A percentile compares a stretch with the other conserved stretches of the same genome.
phyloP scores from a whole-genome alignment of 352 stramenopile species.

The Phytophthora sp. region DNA sequence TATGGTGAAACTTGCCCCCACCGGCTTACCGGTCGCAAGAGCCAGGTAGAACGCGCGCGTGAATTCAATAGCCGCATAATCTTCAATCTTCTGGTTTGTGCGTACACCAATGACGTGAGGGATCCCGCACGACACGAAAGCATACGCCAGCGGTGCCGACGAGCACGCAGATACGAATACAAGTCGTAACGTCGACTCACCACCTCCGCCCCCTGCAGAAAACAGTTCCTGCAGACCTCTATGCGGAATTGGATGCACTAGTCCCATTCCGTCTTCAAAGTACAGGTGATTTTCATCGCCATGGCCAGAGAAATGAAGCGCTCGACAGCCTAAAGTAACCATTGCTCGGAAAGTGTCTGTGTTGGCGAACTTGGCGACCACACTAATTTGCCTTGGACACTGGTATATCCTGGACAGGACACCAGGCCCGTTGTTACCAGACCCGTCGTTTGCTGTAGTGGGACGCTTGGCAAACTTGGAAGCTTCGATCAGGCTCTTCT shows the following conservation, averaged over 20 bases:
- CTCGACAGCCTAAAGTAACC: conserved; percentile 91
- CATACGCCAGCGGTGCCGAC: conserved; percentile 74
- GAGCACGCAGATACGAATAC: conserved; percentile 87
- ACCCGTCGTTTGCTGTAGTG: conserved; percentile 18
- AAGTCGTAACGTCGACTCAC: conserved; percentile 61
- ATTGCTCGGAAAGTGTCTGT: conserved; percentile 92
- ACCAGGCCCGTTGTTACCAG: conserved; percentile 17
- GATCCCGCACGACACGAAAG: conserved; percentile 90
- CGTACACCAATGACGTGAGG: conserved; percentile 92
- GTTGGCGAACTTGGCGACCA: conserved; percentile 95
- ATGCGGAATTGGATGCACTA: conserved; percentile 81
- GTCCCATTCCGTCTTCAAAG: conserved; percentile 93
- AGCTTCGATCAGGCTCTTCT: conserved; percentile 79
- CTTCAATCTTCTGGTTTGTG: conserved; percentile 86
- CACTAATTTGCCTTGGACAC: conserved; percentile 84
- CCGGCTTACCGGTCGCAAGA: conserved; percentile 75
- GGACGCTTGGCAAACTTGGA: conserved; percentile 65
- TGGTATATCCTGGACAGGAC: conserved; percentile 51
- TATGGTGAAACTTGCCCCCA: conserved; percentile 74
- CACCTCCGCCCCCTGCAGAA: conserved; percentile 47
- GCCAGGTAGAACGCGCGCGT: conserved; percentile 84
- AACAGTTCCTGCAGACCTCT: conserved; percentile 75
- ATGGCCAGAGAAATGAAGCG: conserved; percentile 96
- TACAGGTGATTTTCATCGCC: conserved; percentile 92
- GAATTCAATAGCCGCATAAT: conserved; percentile 88